Evolutionary conservation across 345 rosid species (phyloP).

Genomic region (Eutrema heterophyllum): DNA sequence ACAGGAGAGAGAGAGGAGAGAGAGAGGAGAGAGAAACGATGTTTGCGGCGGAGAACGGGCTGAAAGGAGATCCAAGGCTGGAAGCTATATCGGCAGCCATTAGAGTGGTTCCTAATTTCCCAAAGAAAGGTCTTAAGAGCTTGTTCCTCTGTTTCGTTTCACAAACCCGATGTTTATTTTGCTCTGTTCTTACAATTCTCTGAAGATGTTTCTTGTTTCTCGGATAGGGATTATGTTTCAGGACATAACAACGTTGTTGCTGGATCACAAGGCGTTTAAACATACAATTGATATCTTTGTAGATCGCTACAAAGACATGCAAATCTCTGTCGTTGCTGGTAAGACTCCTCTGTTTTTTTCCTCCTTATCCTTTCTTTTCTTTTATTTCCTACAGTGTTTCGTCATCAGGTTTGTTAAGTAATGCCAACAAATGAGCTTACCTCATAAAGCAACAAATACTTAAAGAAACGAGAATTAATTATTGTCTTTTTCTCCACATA

Average conservation of each 20-base stretch:
- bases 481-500: neutral
- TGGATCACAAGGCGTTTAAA: conserved; percentile 73
- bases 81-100: conserved; percentile 34
- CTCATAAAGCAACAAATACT: conserved; percentile 5
- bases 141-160: neutral
- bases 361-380: neutral
- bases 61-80: conserved; percentile 37
- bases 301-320: conserved; percentile 70
- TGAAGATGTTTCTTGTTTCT: neutral
- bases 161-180: neutral
- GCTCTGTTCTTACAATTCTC: neutral
- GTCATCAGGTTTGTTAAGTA: conserved; percentile 27
- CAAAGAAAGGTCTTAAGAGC: conserved; percentile 24
- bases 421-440: conserved; percentile 16
- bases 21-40: conserved; percentile 11
- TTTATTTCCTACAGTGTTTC: conserved; percentile 7
- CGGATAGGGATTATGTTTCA: conserved; percentile 75
- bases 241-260: conserved; percentile 72
- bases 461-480: neutral
- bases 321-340: conserved; percentile 80
- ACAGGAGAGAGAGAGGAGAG: neutral
- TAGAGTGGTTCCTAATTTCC: conserved; percentile 34
- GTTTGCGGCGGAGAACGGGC: conserved; percentile 38
- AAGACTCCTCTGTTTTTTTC: conserved; percentile 8
- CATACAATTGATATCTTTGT: conserved; percentile 72